These are phyloP conservation scores for Epicoccum nigrum DNA, from an alignment of 2,329 filamentous ascomycete genomes.

Conservation along the genomic window DNA sequence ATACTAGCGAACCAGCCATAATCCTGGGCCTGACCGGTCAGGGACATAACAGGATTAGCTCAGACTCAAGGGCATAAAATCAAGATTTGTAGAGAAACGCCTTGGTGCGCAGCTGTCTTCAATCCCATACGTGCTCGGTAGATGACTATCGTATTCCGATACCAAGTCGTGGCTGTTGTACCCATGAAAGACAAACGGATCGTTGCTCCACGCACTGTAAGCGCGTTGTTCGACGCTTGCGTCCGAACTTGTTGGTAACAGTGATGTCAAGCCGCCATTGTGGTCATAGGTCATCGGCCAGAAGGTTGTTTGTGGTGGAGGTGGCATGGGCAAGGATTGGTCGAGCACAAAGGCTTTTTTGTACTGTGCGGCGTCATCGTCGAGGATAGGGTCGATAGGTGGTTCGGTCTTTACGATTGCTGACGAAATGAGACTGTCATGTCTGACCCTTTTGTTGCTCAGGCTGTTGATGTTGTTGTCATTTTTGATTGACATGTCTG, in stretches of 20 bases:
- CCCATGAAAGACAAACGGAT: background rate
- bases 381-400: background rate
- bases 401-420: background rate
- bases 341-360: background rate
- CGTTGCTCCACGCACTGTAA: background rate
- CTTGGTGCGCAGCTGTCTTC: background rate
- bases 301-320: background rate
- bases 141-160: background rate
- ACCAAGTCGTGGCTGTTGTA: background rate
- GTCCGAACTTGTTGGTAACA: background rate
- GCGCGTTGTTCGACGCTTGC: background rate
- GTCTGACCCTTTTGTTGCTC: background rate
- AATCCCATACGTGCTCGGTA: background rate
- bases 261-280: background rate
- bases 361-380: background rate
- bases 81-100: background rate
- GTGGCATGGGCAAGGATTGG: no score
- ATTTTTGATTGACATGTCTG: no score
- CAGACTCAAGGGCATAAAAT: slow-evolving; percentile 5
- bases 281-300: slow-evolving; percentile 3
- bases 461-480: background rate
- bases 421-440: background rate
- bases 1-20: no score
- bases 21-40: no score
- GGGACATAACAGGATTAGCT: background rate